Percentiles rank a stretch among this genome's conserved stretches.
These are phyloP conservation scores for Phytopythium helicoides DNA, from an alignment of 352 stramenopile species.

Conservation along the genomic window DNA sequence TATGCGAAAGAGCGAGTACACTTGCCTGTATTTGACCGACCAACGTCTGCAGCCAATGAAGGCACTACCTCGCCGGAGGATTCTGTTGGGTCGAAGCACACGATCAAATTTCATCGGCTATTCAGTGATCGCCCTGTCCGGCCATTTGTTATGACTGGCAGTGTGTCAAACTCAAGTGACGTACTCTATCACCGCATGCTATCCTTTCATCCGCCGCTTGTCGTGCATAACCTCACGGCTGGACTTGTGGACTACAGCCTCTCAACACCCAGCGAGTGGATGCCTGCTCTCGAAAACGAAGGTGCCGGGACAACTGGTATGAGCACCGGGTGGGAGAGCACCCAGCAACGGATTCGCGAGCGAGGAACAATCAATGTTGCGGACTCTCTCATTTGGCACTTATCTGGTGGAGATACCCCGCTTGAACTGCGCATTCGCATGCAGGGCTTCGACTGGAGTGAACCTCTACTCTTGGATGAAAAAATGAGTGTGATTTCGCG, in stretches of 20 bases:
- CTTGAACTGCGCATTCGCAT: constrained; percentile 77
- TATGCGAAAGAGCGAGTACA: constrained; percentile 78
- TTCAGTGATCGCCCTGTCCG: constrained; percentile 73
- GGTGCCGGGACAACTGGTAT: constrained; percentile 30
- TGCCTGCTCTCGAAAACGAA: constrained; percentile 37
- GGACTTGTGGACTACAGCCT: constrained; percentile 71
- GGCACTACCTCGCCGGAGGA: constrained; percentile 33
- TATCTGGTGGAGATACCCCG: constrained; percentile 74
- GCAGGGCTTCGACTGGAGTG: constrained; percentile 87
- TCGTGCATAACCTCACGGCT: constrained; percentile 80
- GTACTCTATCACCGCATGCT: constrained; percentile 73
- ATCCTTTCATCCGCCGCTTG: constrained; percentile 71
- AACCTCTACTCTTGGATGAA: constrained; percentile 51
- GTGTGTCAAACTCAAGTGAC: constrained; percentile 46
- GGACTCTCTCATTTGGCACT: constrained; percentile 80
- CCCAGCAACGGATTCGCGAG: constrained; percentile 72
- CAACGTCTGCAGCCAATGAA: constrained; percentile 23
- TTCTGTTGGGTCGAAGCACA: constrained; percentile 26
- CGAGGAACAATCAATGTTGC: constrained; percentile 74
- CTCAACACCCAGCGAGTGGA: constrained; percentile 71
- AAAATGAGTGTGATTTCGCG: constrained; percentile 52
- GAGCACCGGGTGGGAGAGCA: constrained; percentile 70
- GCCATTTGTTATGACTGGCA: constrained; percentile 79
- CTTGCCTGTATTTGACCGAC: constrained; percentile 65
- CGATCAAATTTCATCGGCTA: constrained; percentile 79